Evolutionary conservation across 1,139 yeast species (phyloP).

Genomic region (Suhomyces taliae): DNA sequence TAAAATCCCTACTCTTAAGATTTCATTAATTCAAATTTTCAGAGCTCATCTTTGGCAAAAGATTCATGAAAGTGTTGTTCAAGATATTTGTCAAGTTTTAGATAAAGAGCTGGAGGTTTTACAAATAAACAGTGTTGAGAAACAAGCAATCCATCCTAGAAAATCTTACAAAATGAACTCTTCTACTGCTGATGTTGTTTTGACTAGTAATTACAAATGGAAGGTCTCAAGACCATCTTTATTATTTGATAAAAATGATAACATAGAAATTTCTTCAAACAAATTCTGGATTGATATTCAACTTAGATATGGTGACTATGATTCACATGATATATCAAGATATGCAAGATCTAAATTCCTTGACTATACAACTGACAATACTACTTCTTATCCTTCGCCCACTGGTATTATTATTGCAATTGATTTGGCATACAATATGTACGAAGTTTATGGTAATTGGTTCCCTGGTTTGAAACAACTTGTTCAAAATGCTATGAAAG

Average conservation of each 20-base stretch:
- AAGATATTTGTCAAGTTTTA: slow-evolving; percentile 87
- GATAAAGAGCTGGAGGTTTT: slow-evolving; percentile 85
- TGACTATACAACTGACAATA: slow-evolving; percentile 88
- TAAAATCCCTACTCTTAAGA: slow-evolving; percentile 94
- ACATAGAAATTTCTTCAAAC: slow-evolving; percentile 53
- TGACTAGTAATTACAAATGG: slow-evolving; percentile 81
- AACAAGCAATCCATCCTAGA: slow-evolving; percentile 93
- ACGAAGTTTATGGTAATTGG: slow-evolving; percentile 97
- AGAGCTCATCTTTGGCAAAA: slow-evolving; percentile 99
- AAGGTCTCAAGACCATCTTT: slow-evolving; percentile 80
- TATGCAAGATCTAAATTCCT: slow-evolving; percentile 90
- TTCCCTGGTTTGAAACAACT: slow-evolving; percentile 91
- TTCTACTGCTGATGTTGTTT: slow-evolving; percentile 86
- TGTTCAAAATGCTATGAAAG: slow-evolving; percentile 88
- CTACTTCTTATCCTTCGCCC: slow-evolving; percentile 87
- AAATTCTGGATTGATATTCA: slow-evolving; percentile 97
- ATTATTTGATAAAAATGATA: slow-evolving; percentile 61
- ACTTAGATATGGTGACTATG: slow-evolving; percentile 94
- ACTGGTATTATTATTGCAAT: slow-evolving; percentile 90
- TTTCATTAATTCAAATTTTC: slow-evolving; percentile 92
- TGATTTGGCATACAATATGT: slow-evolving; percentile 94
- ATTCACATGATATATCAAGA: slow-evolving; percentile 93
- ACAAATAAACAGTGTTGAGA: slow-evolving; percentile 82
- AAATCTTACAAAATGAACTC: slow-evolving; percentile 97
- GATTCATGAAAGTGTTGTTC: slow-evolving; percentile 93